A percentile compares a stretch with the other conserved stretches of the same genome.
Evolutionary conservation across 2,329 filamentous ascomycete genomes (phyloP).

Genomic region (Colletotrichum salicis): DNA sequence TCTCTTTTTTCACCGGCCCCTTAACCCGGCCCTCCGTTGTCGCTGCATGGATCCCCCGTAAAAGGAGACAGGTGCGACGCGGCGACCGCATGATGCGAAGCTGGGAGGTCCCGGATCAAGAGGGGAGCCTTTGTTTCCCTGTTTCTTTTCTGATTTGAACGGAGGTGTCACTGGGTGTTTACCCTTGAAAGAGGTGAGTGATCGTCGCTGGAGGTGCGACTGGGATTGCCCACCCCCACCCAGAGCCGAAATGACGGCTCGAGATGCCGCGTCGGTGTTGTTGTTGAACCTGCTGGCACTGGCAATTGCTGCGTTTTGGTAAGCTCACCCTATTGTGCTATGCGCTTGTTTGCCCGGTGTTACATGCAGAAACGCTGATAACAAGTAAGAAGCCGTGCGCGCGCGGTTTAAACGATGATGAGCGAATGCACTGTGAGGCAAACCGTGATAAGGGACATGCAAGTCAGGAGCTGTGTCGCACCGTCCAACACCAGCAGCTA

Average conservation of each 20-base stretch:
- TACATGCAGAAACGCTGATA: constrained; percentile 12
- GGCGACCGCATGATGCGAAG: constrained; percentile 17
- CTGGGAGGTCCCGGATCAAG: constrained; percentile 16
- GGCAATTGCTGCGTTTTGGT: background rate
- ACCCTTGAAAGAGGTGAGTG: constrained; percentile 12
- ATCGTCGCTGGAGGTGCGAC: constrained; percentile 12
- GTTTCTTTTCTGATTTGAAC: constrained; percentile 28
- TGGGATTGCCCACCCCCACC: background rate
- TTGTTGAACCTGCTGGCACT: background rate
- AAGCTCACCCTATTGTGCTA: background rate
- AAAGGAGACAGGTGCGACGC: constrained; percentile 26
- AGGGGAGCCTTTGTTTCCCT: constrained; percentile 22
- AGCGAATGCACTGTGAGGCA: background rate
- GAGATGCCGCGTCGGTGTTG: background rate
- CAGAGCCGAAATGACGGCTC: constrained; percentile 28
- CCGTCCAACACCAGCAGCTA: background rate
- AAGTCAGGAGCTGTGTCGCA: constrained; percentile 13
- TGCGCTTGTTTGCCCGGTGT: background rate
- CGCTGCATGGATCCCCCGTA: constrained; percentile 27
- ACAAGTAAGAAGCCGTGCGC: background rate
- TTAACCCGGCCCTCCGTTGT: constrained; percentile 28
- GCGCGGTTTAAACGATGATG: background rate
- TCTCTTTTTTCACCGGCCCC: constrained; percentile 22
- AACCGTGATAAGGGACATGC: constrained; percentile 5
- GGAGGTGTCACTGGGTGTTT: constrained; percentile 11